phyloP scores from a whole-genome alignment of 306 rosid species.

The Parietaria judaica region DNA sequence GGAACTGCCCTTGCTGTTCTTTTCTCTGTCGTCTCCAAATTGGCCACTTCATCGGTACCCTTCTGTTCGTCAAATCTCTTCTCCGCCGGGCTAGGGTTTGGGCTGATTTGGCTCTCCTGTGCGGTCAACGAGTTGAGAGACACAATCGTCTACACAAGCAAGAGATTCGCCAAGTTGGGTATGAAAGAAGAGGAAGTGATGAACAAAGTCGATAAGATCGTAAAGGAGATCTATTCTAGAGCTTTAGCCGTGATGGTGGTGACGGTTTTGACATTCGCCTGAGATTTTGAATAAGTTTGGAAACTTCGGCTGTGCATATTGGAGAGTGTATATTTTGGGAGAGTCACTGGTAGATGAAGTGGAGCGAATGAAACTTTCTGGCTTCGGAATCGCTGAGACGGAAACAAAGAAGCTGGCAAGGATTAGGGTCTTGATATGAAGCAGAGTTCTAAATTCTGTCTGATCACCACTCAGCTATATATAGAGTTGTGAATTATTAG shows the following conservation, averaged over 20 bases:
- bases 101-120: constrained; percentile 78
- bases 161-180: constrained; percentile 43
- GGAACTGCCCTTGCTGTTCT: constrained; percentile 81
- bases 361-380: background rate
- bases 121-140: constrained; percentile 55
- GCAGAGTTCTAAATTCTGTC: constrained; percentile 12
- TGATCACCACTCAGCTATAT: constrained; percentile 14
- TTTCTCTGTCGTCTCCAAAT: constrained; percentile 44
- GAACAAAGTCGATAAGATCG: constrained; percentile 46
- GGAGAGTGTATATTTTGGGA: constrained; percentile 10
- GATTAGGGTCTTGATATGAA: constrained; percentile 10
- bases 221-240: constrained; percentile 49
- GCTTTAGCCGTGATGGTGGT: constrained; percentile 55
- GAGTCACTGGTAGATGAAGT: constrained; percentile 19
- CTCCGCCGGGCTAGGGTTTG: constrained; percentile 55
- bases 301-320: constrained; percentile 2
- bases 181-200: constrained; percentile 54
- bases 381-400: no score
- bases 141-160: constrained; percentile 40
- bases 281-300: constrained; percentile 20
- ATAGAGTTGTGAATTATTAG: background rate
- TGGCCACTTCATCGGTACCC: constrained; percentile 50
- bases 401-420: background rate
- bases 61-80: constrained; percentile 48
- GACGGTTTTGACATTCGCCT: constrained; percentile 57